These are phyloP conservation scores for Boletus fagicola DNA, from an alignment of 768 basidiomycete species.

Conservation along the genomic window DNA sequence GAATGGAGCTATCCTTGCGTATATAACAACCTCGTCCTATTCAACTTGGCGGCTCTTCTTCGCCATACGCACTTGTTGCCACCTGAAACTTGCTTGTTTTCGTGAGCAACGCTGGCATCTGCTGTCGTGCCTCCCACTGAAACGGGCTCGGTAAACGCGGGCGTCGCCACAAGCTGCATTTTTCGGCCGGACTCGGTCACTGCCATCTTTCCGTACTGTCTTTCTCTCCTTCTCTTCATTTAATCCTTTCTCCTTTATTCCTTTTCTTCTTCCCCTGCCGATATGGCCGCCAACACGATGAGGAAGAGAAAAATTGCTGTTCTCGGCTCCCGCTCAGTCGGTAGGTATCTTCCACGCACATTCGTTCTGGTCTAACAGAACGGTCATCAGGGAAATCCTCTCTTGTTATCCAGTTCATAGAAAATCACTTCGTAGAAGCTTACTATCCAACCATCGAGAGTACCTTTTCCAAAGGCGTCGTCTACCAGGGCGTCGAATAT, in stretches of 20 bases:
- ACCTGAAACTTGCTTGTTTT: not conserved
- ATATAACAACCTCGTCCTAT: slow-evolving; percentile 21
- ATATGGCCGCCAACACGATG: slow-evolving; percentile 41
- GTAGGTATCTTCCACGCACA: slow-evolving; percentile 42
- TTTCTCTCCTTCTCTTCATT: slow-evolving; percentile 15
- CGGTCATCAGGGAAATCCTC: slow-evolving; percentile 84
- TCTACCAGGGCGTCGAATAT: slow-evolving; percentile 86
- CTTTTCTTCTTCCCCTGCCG: slow-evolving; percentile 8
- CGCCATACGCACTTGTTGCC: slow-evolving; percentile 1
- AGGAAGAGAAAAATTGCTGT: slow-evolving; percentile 89
- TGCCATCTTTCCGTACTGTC: slow-evolving; percentile 16
- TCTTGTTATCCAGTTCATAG: slow-evolving; percentile 88
- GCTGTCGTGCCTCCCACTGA: slow-evolving; percentile 20
- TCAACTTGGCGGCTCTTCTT: not conserved
- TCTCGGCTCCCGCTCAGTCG: slow-evolving; percentile 84
- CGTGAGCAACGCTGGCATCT: slow-evolving; percentile 16
- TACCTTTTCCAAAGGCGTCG: slow-evolving; percentile 81
- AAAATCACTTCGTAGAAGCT: slow-evolving; percentile 85
- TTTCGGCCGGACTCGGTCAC: slow-evolving; percentile 18
- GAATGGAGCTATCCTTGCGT: slow-evolving; percentile 9
- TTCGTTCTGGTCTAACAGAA: slow-evolving; percentile 15
- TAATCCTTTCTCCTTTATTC: not conserved
- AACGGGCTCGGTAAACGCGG: slow-evolving; percentile 32
- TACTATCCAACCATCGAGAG: slow-evolving; percentile 97
- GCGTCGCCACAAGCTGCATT: slow-evolving; percentile 25